These are phyloP conservation scores for Salisapilia sapeloensis DNA, from an alignment of 352 stramenopile genomes.

Conservation along the genomic window DNA sequence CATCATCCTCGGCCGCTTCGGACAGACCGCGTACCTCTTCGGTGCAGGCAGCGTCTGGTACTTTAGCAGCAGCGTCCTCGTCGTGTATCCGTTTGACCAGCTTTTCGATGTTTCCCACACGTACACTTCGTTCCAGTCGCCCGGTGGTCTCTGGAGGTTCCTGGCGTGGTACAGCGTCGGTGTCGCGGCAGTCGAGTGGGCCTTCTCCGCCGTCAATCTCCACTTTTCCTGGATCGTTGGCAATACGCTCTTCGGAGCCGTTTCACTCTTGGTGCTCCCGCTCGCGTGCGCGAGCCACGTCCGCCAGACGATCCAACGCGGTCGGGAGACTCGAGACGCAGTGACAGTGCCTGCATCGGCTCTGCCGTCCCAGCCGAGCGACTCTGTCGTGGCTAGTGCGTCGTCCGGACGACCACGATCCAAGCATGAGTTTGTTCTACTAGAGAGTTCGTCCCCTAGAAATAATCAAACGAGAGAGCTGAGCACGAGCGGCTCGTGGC, in stretches of 20 bases:
- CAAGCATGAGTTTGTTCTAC: no score
- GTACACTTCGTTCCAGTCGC: conserved; percentile 66
- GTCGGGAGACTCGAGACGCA: no score
- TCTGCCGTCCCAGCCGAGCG: no score
- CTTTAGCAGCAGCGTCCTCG: conserved; percentile 49
- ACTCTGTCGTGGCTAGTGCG: no score
- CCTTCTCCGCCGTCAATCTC: conserved; percentile 27
- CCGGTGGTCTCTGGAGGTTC: conserved; percentile 26
- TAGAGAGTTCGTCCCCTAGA: no score
- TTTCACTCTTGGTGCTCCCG: conserved; percentile 41
- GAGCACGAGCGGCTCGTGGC: no score
- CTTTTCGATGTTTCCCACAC: no score
- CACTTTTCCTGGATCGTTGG: conserved; percentile 49
- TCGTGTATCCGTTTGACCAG: conserved; percentile 55
- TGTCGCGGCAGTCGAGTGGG: conserved; percentile 55
- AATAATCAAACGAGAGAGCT: no score
- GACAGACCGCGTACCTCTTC: conserved; percentile 46
- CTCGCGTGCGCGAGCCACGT: conserved; percentile 59
- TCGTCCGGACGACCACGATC: no score
- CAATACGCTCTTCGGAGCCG: conserved; percentile 63
- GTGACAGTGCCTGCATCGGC: no score
- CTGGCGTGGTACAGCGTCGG: conserved; percentile 22
- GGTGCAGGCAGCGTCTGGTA: conserved; percentile 65
- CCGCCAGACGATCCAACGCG: no score
- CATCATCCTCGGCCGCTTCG: conserved; percentile 39